Evolutionary conservation across 179 eudicot genomes (phyloP).

Genomic region (Patellifolia procumbens): DNA sequence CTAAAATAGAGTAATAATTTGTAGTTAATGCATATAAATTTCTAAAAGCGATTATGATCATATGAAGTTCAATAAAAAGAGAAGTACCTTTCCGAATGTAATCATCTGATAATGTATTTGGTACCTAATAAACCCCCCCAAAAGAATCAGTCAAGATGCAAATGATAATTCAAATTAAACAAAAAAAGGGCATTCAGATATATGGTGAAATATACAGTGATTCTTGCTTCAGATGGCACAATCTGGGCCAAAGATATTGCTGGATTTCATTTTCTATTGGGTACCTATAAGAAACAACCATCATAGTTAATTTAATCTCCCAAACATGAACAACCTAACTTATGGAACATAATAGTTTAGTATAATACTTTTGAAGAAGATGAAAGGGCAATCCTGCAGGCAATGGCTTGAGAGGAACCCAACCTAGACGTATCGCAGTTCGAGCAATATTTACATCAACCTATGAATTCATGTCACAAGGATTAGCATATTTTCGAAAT

Average conservation of each 20-base stretch:
- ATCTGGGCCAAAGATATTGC: slow-evolving; percentile 70
- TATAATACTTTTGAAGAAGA: slow-evolving; percentile 62
- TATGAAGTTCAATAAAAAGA: background rate
- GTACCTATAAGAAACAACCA: slow-evolving; percentile 23
- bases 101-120: slow-evolving; percentile 81
- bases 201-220: slow-evolving; percentile 42
- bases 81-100: slow-evolving; percentile 80
- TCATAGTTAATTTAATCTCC: too few relatives aligned
- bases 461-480: too few relatives aligned
- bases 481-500: too few relatives aligned
- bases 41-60: too few relatives aligned
- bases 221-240: slow-evolving; percentile 50
- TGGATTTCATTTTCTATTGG: slow-evolving; percentile 63
- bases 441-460: slow-evolving; percentile 88
- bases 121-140: slow-evolving; percentile 46
- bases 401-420: slow-evolving; percentile 85
- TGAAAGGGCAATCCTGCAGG: slow-evolving; percentile 66
- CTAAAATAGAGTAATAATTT: slow-evolving; percentile 30
- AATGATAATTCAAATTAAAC: too few relatives aligned
- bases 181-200: background rate
- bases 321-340: too few relatives aligned
- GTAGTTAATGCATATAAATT: too few relatives aligned
- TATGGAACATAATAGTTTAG: background rate
- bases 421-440: slow-evolving; percentile 73
- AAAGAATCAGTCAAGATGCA: background rate